Conservation (phyloP, 2,329 filamentous ascomycete genomes). For the Mycogone perniciosa region DNA sequence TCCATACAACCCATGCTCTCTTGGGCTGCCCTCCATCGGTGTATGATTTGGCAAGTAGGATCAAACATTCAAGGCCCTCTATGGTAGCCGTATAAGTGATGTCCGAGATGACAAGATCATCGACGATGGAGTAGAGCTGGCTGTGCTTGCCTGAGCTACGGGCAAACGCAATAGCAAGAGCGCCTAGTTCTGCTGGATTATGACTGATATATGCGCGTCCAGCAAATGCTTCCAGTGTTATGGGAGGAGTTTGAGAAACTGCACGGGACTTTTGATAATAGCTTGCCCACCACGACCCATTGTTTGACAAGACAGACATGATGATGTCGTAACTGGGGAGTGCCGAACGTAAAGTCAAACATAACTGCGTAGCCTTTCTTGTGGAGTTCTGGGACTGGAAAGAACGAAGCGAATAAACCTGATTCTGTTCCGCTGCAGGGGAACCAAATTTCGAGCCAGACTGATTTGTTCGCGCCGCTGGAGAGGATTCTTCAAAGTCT, state of each 20-base stretch:
- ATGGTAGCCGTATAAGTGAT: conserved; percentile 34
- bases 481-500: not conserved
- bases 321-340: conserved; percentile 17
- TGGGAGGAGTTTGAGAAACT: conserved; percentile 23
- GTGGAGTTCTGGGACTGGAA: not conserved
- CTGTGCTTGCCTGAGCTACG: conserved; percentile 26
- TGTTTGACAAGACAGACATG: conserved; percentile 17
- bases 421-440: not conserved
- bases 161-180: conserved; percentile 31
- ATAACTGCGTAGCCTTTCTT: conserved; percentile 6
- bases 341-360: conserved; percentile 13
- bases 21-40: conserved; percentile 38
- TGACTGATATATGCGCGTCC: conserved; percentile 28
- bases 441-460: not conserved
- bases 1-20: conserved; percentile 34
- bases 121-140: conserved; percentile 28
- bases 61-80: conserved; percentile 37
- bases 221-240: conserved; percentile 31
- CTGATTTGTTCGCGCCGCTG: not conserved
- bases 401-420: not conserved
- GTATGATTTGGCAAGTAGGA: conserved; percentile 37
- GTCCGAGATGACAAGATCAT: conserved; percentile 34
- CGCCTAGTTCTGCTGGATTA: conserved; percentile 33
- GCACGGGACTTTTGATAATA: conserved; percentile 35
- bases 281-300: conserved; percentile 34